These are phyloP conservation scores for Trichophyton schoenleinii DNA, from an alignment of 2,329 filamentous ascomycete species.

Conservation along the genomic window DNA sequence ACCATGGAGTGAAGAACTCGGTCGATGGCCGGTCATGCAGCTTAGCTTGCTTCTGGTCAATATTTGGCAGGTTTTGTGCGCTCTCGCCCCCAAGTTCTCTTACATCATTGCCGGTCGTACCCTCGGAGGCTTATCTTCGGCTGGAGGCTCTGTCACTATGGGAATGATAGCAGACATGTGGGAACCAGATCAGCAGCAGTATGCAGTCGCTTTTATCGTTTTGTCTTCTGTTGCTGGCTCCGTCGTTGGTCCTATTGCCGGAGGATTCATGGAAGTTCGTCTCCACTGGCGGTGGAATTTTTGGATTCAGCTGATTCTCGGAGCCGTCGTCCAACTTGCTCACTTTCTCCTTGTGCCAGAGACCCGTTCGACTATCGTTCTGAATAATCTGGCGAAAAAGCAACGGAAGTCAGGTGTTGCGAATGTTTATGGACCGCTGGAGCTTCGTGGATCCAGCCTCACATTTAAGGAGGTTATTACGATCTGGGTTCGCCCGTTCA, in stretches of 20 bases:
- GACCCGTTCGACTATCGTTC: slow-evolving; percentile 45
- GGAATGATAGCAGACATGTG: slow-evolving; percentile 55
- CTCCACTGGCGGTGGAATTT: slow-evolving; percentile 48
- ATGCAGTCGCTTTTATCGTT: slow-evolving; percentile 49
- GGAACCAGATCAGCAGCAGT: slow-evolving; percentile 44
- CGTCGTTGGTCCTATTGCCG: slow-evolving; percentile 36
- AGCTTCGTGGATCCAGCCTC: slow-evolving; percentile 49
- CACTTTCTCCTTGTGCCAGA: slow-evolving; percentile 42
- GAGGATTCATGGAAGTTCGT: slow-evolving; percentile 40
- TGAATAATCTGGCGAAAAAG: slow-evolving; percentile 47
- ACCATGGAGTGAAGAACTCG: slow-evolving; percentile 72
- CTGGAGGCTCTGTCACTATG: slow-evolving; percentile 52
- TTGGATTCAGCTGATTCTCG: slow-evolving; percentile 50
- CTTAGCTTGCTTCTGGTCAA: slow-evolving; percentile 62
- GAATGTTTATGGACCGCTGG: slow-evolving; percentile 60
- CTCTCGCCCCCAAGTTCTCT: slow-evolving; percentile 57
- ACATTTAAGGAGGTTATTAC: slow-evolving; percentile 43
- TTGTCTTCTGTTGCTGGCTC: slow-evolving; percentile 45
- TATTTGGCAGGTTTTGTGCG: slow-evolving; percentile 60
- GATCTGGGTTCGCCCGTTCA: slow-evolving; percentile 49
- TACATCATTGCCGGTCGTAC: slow-evolving; percentile 56
- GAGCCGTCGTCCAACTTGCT: slow-evolving; percentile 40
- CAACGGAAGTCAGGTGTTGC: slow-evolving; percentile 42
- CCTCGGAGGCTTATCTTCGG: slow-evolving; percentile 50
- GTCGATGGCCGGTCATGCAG: slow-evolving; percentile 63